These are phyloP conservation scores for Steccherinum ochraceum DNA, from an alignment of 768 basidiomycete species.

Conservation along the genomic window DNA sequence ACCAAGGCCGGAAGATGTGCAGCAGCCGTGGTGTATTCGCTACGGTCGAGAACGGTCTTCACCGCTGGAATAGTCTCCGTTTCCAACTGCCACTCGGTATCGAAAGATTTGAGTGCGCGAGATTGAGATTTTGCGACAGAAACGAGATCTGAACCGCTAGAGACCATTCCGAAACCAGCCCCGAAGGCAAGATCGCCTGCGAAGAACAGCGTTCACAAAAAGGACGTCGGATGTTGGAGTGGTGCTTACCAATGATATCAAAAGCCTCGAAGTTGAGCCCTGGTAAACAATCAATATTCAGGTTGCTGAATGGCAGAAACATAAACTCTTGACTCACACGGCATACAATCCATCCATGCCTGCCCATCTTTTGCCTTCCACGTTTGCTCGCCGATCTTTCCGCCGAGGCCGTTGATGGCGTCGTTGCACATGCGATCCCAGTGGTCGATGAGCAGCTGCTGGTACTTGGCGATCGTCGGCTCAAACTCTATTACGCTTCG, in stretches of 20 bases:
- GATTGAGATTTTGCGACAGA: constrained; percentile 49
- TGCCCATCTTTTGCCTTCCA: constrained; percentile 52
- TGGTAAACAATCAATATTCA: constrained; percentile 4
- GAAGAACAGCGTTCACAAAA: background rate
- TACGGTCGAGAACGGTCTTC: constrained; percentile 2
- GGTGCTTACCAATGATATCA: constrained; percentile 53
- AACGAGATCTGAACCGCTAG: constrained; percentile 60
- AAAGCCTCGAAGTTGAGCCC: constrained; percentile 53
- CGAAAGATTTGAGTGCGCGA: constrained; percentile 50
- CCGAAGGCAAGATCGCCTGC: constrained; percentile 73
- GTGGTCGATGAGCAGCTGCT: constrained; percentile 51
- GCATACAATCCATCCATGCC: constrained; percentile 63
- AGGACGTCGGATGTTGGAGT: background rate
- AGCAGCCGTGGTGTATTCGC: background rate
- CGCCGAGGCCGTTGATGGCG: constrained; percentile 45
- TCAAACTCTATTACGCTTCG: constrained; percentile 79
- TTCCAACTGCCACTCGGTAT: constrained; percentile 22
- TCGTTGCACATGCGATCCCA: constrained; percentile 62
- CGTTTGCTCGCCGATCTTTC: constrained; percentile 44
- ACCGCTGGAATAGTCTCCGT: constrained; percentile 1
- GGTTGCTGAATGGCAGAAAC: background rate
- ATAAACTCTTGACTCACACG: constrained; percentile 40
- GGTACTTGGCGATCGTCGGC: constrained; percentile 57
- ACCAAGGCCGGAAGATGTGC: constrained; percentile 3
- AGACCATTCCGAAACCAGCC: constrained; percentile 79